These are phyloP conservation scores for Aspergillus biplanus DNA, from an alignment of 495 filamentous ascomycete species.

Conservation along the genomic window DNA sequence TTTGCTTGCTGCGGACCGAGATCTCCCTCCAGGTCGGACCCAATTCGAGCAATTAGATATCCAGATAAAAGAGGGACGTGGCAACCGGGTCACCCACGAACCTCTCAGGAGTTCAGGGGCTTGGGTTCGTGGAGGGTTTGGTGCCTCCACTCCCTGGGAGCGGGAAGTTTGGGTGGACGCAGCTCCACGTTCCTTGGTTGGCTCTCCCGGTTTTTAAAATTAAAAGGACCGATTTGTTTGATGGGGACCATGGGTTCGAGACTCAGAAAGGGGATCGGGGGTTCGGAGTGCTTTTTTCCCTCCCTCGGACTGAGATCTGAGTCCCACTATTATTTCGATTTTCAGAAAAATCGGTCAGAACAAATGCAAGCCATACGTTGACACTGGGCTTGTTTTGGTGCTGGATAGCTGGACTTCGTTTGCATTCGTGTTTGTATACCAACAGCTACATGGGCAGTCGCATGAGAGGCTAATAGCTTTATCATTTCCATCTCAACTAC, in stretches of 20 bases:
- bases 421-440: too few relatives aligned
- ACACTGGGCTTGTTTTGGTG: too few relatives aligned
- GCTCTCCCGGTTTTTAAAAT: not conserved
- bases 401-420: too few relatives aligned
- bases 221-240: not conserved
- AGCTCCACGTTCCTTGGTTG: constrained; percentile 16
- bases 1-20: constrained; percentile 14
- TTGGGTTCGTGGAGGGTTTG: constrained; percentile 23
- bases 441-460: too few relatives aligned
- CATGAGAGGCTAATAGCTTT: too few relatives aligned
- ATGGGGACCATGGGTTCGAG: not conserved
- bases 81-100: constrained; percentile 14
- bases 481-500: too few relatives aligned
- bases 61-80: constrained; percentile 18
- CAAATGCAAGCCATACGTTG: too few relatives aligned
- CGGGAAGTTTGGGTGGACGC: constrained; percentile 7
- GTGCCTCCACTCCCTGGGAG: constrained; percentile 21
- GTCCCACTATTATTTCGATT: too few relatives aligned
- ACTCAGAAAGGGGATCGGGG: constrained; percentile 1
- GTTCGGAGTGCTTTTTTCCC: too few relatives aligned
- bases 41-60: constrained; percentile 29
- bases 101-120: constrained; percentile 26
- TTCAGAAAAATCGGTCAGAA: too few relatives aligned
- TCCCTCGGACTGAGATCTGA: too few relatives aligned
- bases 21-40: constrained; percentile 17